phyloP scores from a whole-genome alignment of 345 rosid genomes.

The Boechera stricta region DNA sequence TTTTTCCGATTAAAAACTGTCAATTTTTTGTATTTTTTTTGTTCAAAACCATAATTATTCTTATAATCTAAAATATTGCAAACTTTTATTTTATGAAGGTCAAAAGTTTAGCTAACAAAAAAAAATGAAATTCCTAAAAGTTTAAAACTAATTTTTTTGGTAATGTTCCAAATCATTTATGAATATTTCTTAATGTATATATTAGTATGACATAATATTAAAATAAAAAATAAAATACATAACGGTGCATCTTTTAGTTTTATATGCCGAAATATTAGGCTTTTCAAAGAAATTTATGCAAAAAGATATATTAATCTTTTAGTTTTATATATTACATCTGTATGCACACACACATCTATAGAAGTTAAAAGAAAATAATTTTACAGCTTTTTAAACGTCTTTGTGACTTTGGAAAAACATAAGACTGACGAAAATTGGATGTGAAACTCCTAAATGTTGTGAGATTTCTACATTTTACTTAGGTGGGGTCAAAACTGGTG shows the following conservation, averaged over 20 bases:
- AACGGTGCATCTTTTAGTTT: neutral
- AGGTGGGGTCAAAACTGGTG: constrained; percentile 4
- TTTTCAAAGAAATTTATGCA: neutral
- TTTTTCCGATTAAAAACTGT: no score
- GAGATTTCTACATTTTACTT: constrained; percentile 8
- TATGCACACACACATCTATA: neutral
- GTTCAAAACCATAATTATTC: no score
- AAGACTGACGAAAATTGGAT: neutral
- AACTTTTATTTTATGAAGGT: no score
- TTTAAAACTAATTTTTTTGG: no score
- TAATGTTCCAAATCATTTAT: no score
- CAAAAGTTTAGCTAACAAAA: no score
- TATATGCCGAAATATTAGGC: neutral
- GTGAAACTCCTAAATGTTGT: neutral
- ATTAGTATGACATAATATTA: neutral
- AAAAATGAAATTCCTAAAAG: no score
- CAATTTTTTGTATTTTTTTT: no score
- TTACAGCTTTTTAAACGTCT: constrained; percentile 15
- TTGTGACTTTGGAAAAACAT: neutral
- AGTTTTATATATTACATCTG: constrained; percentile 3
- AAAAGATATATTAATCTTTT: neutral
- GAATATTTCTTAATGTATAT: no score
- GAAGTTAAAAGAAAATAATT: neutral
- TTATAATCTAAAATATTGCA: no score
- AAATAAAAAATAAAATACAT: neutral